Base-by-base conservation (phyloP, 139 green algal genomes). In the Chlamydomonas schloesseri region DNA sequence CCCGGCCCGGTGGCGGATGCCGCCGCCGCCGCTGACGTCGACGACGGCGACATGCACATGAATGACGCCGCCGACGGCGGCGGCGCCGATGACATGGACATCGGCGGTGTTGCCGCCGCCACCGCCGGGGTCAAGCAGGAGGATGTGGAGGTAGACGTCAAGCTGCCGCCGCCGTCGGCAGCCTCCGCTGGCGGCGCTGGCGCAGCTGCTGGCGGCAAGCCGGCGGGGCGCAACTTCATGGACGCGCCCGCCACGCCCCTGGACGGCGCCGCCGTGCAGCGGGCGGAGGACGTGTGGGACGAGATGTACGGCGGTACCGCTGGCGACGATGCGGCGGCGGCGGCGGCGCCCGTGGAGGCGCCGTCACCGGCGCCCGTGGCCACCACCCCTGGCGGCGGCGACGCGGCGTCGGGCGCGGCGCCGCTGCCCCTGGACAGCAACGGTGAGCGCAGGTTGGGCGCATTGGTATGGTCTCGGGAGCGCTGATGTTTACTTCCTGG, bases 391-490 rank as follows among this genome's bases (percentile, higher is more conserved):
- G 73, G 17, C 33, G 73, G 23, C 34, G 87, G 14, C 24, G 78
- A 37, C 47, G 62, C 42, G 1, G 72, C 77, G 0, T 34, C 60
- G 8, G 55, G 67, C 10, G 84, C 31, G 53, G 3, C 33, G 34
- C 71, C 65, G 37, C 92, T 98, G 69, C 92, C 93, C 0, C 64
- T 97, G 47, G 94, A 98, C 31, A 73, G 33, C 3, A 81, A 96
- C 21, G 42, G 42, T 50, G 42, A 50, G 42, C n/a, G n/a, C n/a
- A n/a, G n/a, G n/a, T n/a, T n/a, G n/a, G n/a, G n/a, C n/a, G n/a
- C n/a, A n/a, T n/a, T n/a, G n/a, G n/a, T n/a, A n/a, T n/a, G n/a
- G n/a, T n/a, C n/a, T n/a, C n/a, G n/a, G n/a, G 42, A 8, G 42
- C 42, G 42, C 42, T 50, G 42, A n/a, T n/a, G n/a, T n/a, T n/a